Base-by-base conservation (phyloP, 768 basidiomycete genomes). In the Omphalotus guepiniiformis region DNA sequence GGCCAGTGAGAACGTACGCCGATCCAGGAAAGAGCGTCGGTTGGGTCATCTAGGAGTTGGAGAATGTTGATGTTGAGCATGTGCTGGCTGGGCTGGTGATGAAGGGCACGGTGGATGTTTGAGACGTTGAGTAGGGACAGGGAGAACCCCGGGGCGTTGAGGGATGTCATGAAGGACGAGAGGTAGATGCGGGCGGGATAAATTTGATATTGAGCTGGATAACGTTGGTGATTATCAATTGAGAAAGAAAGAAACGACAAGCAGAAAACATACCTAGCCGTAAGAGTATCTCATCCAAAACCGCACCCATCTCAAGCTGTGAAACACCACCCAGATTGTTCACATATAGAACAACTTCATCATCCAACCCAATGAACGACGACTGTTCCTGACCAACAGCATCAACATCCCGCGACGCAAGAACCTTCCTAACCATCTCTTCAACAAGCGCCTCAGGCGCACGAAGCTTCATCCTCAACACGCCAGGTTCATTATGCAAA, bases 71-170 rank as follows among this genome's bases (percentile, higher is more conserved):
- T 13, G 32, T 30, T 11, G 16, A 12, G 34, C 25, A 56, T 30
- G 44, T 21, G 30, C 50, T 37, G 18, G 48, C n/a, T n/a, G n/a
- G n/a, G n/a, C 45, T 23, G 36, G 13, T 41, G 38, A 30, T 30
- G 30, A 26, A 39, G 30, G 9, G 16, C 36, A 25, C 47, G 57
- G 9, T 58, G 29, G 18, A 71, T 57, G 22, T 57, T 60, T n/a
- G 72, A 67, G 21, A 72, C 53, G 52, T 80, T 79, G 11, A 79
- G 63, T 3, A 79, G 56, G 13, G 76, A 76, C 34, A 79, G 59
- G 2, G 76, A 79, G 55, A 80, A 74, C 21, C 78, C 78, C 1
- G 80, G 79, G n/a, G 76, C 76, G 55, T 80, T 80, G 50, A 81
- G 69, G 6, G 76, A 78, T 2, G 79, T 79, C 77, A 81, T 80